Conservation (phyloP, 2,329 filamentous ascomycete species). For the Aspergillus uvarum region DNA sequence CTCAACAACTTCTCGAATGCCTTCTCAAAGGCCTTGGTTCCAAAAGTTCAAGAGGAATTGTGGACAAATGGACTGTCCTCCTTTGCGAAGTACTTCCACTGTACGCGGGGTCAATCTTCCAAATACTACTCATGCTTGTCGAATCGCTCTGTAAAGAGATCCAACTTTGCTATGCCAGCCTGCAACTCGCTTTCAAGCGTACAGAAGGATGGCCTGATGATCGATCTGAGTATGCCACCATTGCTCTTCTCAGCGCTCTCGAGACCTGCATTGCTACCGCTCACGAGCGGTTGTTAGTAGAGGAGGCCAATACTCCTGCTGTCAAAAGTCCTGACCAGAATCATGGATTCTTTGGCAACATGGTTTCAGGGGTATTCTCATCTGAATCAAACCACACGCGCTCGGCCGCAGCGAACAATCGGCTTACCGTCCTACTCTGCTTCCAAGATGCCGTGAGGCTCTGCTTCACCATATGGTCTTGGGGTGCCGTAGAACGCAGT, state of each 20-base stretch:
- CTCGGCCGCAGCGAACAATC: constrained; percentile 84
- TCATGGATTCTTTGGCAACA: constrained; percentile 88
- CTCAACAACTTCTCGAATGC: constrained; percentile 74
- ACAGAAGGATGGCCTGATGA: constrained; percentile 38
- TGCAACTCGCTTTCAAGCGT: constrained; percentile 55
- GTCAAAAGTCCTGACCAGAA: constrained; percentile 78
- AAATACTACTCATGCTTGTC: constrained; percentile 84
- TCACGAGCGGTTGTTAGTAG: constrained; percentile 75
- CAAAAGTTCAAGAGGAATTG: constrained; percentile 67
- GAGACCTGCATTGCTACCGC: constrained; percentile 86
- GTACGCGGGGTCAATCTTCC: constrained; percentile 81
- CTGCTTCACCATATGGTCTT: constrained; percentile 93
- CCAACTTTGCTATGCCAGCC: constrained; percentile 65
- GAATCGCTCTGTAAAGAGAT: constrained; percentile 85
- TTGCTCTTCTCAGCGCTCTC: constrained; percentile 86
- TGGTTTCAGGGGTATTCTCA: constrained; percentile 87
- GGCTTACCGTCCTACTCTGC: constrained; percentile 88
- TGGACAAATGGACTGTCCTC: constrained; percentile 91
- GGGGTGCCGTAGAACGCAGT: constrained; percentile 63
- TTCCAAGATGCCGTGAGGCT: constrained; percentile 94
- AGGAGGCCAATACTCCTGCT: constrained; percentile 68
- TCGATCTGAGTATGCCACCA: constrained; percentile 60
- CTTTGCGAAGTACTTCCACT: constrained; percentile 79
- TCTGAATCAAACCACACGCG: constrained; percentile 74
- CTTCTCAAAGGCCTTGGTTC: constrained; percentile 79